Base-by-base conservation (phyloP, 805 yeast species). In the Barnettozyma salicaria region DNA sequence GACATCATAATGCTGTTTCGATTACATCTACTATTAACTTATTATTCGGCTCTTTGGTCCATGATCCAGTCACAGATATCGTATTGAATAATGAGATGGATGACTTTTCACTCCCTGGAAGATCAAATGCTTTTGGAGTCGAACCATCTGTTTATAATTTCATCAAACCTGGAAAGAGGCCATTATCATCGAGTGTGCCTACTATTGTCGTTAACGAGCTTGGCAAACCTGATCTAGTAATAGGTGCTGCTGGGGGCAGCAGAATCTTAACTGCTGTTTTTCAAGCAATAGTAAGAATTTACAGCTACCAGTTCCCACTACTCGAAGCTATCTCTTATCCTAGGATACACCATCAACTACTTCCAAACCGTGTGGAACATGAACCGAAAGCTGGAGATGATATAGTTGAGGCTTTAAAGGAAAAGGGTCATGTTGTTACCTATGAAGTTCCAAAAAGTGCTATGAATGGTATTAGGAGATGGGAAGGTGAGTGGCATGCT, bases 201-300 rank as follows among this genome's bases (percentile, higher is more conserved):
- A 72, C 86, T 0, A 76, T 90, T 21, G 61, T 85, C 1, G 63
- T 74, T 14, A 60, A 66, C 40, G 66, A 63, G 41, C 50, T 60
- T 8, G 71, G 72, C 5, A 48, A 53, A 7, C 76, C 82, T 0
- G 88, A 80, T 47, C 55, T 84, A 19, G 74, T 82, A 5, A 70
- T 90, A 41, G 97, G 97, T 0, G 92, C 96, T 1, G 94, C 97
- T 2, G 98, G 98, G 8, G 97, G 97, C 0, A 80, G 92, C 6
- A 66, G 92, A 38, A 90, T 90, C 34, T 68, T 83, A 11, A 85
- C 96, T 0, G 75, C 94, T 1, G 76, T 90, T 4, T 71, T 90
- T 39, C 92, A 88, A 56, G 88, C 90, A 0, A 70, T 90, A 13
- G 68, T 84, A 2, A 63, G 96, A 36, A 62, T 66, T 3, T 77